Evolutionary conservation across 495 filamentous ascomycete species (phyloP).

Genomic region (Melanomma pulvis-pyrius): DNA sequence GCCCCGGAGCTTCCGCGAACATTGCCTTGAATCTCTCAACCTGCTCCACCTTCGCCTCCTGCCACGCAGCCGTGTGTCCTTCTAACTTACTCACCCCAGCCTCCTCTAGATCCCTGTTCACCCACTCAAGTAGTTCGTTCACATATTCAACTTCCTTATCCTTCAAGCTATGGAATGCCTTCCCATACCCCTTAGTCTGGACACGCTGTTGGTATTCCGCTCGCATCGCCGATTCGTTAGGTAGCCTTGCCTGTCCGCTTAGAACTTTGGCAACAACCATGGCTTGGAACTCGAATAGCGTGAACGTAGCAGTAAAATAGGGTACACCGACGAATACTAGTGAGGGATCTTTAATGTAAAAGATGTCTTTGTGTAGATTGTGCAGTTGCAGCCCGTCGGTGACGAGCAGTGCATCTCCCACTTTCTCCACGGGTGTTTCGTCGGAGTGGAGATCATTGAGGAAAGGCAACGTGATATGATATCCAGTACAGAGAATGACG

Average conservation of each 20-base stretch:
- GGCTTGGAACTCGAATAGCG: constrained; percentile 68
- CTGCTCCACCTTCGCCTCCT: constrained; percentile 20
- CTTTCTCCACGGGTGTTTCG: constrained; percentile 40
- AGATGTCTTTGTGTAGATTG: constrained; percentile 68
- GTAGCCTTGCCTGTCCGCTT: constrained; percentile 55
- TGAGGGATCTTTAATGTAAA: constrained; percentile 67
- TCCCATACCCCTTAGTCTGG: constrained; percentile 52
- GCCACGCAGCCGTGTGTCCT: constrained; percentile 48
- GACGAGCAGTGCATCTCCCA: constrained; percentile 57
- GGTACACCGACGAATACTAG: constrained; percentile 64
- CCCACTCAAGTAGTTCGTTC: constrained; percentile 56
- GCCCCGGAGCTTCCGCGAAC: background rate
- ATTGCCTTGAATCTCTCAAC: constrained; percentile 16
- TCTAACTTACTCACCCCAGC: constrained; percentile 45
- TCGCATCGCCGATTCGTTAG: constrained; percentile 52
- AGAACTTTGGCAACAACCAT: constrained; percentile 62
- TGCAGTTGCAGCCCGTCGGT: constrained; percentile 68
- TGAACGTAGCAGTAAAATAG: constrained; percentile 64
- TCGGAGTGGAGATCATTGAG: constrained; percentile 40
- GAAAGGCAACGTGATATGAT: constrained; percentile 64
- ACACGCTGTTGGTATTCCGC: constrained; percentile 55
- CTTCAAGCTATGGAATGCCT: constrained; percentile 57
- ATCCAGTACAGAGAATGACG: constrained; percentile 66
- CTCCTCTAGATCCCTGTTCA: constrained; percentile 49
- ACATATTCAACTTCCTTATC: constrained; percentile 60